Percentiles rank a stretch among this genome's conserved stretches.
Evolutionary conservation across 2,329 filamentous ascomycete species (phyloP).

Genomic region (Penicillium sp.): DNA sequence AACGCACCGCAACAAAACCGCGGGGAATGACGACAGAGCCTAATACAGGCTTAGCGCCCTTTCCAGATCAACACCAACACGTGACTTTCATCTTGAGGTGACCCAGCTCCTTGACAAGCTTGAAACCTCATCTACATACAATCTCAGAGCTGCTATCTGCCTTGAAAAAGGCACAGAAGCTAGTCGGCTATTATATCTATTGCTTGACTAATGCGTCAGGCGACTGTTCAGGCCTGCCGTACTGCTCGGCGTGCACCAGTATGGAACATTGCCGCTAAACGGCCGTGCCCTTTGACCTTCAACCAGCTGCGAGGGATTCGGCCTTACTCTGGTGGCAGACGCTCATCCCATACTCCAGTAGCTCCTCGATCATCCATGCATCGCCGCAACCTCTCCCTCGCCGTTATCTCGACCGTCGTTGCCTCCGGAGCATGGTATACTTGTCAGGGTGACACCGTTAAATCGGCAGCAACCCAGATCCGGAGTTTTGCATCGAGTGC

Average conservation of each 20-base stretch:
- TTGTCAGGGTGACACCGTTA: slow-evolving; percentile 35
- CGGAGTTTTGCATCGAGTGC: slow-evolving; percentile 20
- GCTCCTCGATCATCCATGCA: slow-evolving; percentile 42
- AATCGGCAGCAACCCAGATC: slow-evolving; percentile 19
- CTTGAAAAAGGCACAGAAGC: slow-evolving; percentile 5
- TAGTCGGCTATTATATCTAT: slow-evolving; percentile 1
- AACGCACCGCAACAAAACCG: slow-evolving; percentile 12
- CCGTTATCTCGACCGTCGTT: slow-evolving; percentile 41
- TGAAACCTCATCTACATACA: slow-evolving; percentile 5
- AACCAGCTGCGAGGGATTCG: slow-evolving; percentile 33
- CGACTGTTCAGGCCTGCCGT: slow-evolving; percentile 40
- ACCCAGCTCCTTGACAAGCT: slow-evolving; percentile 9
- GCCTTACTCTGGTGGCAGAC: slow-evolving; percentile 28
- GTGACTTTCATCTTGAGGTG: slow-evolving; percentile 18
- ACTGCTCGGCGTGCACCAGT: slow-evolving; percentile 40
- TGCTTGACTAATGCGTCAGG: slow-evolving; percentile 41
- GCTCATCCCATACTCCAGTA: slow-evolving; percentile 29
- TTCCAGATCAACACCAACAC: slow-evolving; percentile 4
- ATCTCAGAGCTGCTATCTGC: slow-evolving; percentile 3
- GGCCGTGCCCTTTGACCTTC: slow-evolving; percentile 30
- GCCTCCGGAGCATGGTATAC: slow-evolving; percentile 44
- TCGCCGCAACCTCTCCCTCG: slow-evolving; percentile 42
- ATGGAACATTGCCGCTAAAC: slow-evolving; percentile 37
- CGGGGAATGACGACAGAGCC: slow-evolving; percentile 31
- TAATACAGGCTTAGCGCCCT: slow-evolving; percentile 21